Conservation (phyloP, 2,329 filamentous ascomycete genomes). For the Neospermospora avenae region DNA sequence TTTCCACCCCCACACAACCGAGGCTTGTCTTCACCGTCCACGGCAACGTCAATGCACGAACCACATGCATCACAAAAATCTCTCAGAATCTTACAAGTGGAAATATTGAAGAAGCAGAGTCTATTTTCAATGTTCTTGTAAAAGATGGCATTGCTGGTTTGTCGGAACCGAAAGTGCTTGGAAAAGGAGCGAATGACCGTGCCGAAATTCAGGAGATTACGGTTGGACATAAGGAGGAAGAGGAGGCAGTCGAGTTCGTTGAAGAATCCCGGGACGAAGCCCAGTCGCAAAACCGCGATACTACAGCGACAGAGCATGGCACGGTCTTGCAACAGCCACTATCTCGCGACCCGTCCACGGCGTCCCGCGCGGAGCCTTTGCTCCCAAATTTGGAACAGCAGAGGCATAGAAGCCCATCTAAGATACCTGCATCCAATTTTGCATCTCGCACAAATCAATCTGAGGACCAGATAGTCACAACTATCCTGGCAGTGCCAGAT, state of each 20-base stretch:
- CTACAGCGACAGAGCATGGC: constrained; percentile 48
- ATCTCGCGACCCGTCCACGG: not conserved
- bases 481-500: constrained; percentile 20
- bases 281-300: constrained; percentile 54
- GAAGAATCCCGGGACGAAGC: constrained; percentile 57
- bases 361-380: not conserved
- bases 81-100: constrained; percentile 50
- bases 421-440: not conserved
- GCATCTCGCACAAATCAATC: not conserved
- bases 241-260: constrained; percentile 40
- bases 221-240: not conserved
- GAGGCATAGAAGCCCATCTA: not conserved
- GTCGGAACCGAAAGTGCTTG: constrained; percentile 16
- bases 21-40: constrained; percentile 60
- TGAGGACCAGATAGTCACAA: constrained; percentile 22
- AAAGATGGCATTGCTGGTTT: constrained; percentile 47
- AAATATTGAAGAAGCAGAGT: constrained; percentile 47
- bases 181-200: not conserved
- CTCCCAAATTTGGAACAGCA: not conserved
- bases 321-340: not conserved
- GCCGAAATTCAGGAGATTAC: constrained; percentile 22
- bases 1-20: constrained; percentile 45
- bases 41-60: constrained; percentile 52
- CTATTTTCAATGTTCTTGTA: constrained; percentile 49
- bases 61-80: constrained; percentile 53